These are phyloP conservation scores for Stygiomarasmius scandens DNA, from an alignment of 1,284 basidiomycete genomes.

Conservation along the genomic window DNA sequence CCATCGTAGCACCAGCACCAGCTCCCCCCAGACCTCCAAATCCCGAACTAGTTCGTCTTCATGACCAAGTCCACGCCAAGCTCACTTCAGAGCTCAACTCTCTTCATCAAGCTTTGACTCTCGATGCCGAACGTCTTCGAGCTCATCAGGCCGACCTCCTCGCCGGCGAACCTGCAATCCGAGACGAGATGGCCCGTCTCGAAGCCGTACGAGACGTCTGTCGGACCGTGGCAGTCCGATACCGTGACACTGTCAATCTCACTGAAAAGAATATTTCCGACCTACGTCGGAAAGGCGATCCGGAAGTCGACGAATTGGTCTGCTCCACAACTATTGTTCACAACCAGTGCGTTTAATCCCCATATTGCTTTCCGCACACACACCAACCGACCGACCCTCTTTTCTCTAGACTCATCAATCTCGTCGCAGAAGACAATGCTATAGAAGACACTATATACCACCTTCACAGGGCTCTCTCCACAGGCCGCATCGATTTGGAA, in stretches of 20 bases:
- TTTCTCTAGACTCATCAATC: conserved; percentile 77
- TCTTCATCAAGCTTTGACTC: conserved; percentile 64
- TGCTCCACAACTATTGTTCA: conserved; percentile 95
- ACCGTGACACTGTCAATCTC: conserved; percentile 62
- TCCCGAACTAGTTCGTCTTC: conserved; percentile 86
- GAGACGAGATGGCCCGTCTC: conserved; percentile 94
- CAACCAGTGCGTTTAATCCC: conserved; percentile 76
- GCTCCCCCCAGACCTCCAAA: conserved; percentile 86
- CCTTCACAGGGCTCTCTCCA: conserved; percentile 90
- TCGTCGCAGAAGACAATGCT: conserved; percentile 98
- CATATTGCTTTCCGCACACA: conserved; percentile 16
- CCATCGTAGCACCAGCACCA: conserved; percentile 32
- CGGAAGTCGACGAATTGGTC: conserved; percentile 90
- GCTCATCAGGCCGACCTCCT: conserved; percentile 84
- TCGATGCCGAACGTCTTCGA: conserved; percentile 76
- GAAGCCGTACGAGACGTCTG: conserved; percentile 96
- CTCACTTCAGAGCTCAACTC: conserved; percentile 70
- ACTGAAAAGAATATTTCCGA: conserved; percentile 73
- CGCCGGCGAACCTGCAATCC: conserved; percentile 88
- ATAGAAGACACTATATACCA: conserved; percentile 99
- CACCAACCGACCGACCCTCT: conserved; percentile 14
- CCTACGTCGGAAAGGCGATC: conserved; percentile 74
- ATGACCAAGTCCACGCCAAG: conserved; percentile 78
- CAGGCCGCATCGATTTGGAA: conserved; percentile 91
- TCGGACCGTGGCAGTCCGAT: conserved; percentile 69